phyloP scores from a whole-genome alignment of 2,329 filamentous ascomycete genomes.

The Fusarium mangiferae region DNA sequence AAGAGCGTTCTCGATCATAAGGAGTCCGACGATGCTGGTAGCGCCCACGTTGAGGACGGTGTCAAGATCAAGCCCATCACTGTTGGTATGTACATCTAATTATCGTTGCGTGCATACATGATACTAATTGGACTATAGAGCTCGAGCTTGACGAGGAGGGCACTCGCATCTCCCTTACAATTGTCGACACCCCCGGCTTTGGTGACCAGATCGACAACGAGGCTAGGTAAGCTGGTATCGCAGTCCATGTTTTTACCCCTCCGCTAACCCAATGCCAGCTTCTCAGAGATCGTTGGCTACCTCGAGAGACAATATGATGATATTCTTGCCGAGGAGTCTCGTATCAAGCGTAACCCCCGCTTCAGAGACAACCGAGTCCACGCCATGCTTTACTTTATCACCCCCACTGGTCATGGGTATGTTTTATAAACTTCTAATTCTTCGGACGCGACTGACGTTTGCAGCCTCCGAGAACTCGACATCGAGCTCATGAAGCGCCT shows the following conservation, averaged over 20 bases:
- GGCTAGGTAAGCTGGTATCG: constrained; percentile 73
- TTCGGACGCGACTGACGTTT: neutral
- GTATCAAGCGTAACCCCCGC: constrained; percentile 99
- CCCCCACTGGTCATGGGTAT: constrained; percentile 93
- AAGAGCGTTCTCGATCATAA: constrained; percentile 91
- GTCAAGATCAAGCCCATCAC: constrained; percentile 99
- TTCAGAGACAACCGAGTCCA: constrained; percentile 99
- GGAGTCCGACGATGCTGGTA: constrained; percentile 89
- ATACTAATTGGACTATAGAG: constrained; percentile 63
- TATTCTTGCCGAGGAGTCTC: constrained; percentile 98
- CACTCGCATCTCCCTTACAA: constrained; percentile 96
- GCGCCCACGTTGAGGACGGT: constrained; percentile 93
- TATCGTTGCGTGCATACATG: constrained; percentile 34
- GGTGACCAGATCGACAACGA: constrained; percentile 99
- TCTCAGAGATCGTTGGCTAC: constrained; percentile 97
- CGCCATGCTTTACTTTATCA: constrained; percentile 99
- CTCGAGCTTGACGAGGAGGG: constrained; percentile 98
- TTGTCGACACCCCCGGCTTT: constrained; percentile 98
- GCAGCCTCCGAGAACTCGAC: constrained; percentile 94
- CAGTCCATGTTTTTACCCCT: neutral
- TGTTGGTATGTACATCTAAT: constrained; percentile 72
- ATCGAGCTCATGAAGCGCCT: constrained; percentile 99
- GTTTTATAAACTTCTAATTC: constrained; percentile 38
- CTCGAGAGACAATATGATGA: constrained; percentile 99
- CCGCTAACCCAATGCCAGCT: constrained; percentile 63